A percentile compares a stretch with the other conserved stretches of the same genome.
These are phyloP conservation scores for Lachancea lanzarotensis DNA, from an alignment of 805 yeast species.

Conservation along the genomic window DNA sequence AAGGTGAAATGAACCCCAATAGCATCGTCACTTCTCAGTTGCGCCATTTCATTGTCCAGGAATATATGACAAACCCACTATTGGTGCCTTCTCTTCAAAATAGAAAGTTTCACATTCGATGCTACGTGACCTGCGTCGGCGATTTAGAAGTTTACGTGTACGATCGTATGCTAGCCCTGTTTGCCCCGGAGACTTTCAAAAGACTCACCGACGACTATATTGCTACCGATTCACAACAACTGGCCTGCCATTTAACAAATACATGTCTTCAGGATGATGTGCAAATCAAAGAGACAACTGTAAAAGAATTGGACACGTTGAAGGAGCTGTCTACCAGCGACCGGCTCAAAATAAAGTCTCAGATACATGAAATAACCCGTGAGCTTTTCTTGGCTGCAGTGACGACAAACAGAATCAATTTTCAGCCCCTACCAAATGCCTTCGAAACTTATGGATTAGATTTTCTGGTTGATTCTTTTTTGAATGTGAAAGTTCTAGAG, in stretches of 20 bases:
- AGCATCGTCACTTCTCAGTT: constrained; percentile 81
- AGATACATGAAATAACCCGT: constrained; percentile 53
- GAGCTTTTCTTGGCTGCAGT: constrained; percentile 80
- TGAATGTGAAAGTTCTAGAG: constrained; percentile 61
- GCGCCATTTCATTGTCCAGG: constrained; percentile 87
- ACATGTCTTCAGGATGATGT: constrained; percentile 75
- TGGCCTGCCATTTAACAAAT: constrained; percentile 83
- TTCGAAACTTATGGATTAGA: constrained; percentile 88
- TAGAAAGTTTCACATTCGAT: constrained; percentile 83
- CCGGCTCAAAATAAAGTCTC: constrained; percentile 40
- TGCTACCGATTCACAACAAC: constrained; percentile 34
- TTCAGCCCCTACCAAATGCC: constrained; percentile 74
- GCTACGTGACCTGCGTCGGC: constrained; percentile 73
- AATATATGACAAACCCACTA: constrained; percentile 65
- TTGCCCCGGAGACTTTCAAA: constrained; percentile 53
- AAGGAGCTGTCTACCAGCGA: constrained; percentile 35
- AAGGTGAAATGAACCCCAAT: constrained; percentile 39
- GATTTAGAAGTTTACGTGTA: constrained; percentile 73
- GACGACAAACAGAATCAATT: constrained; percentile 74
- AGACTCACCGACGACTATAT: constrained; percentile 28
- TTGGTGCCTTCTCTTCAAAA: constrained; percentile 51
- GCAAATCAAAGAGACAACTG: constrained; percentile 26
- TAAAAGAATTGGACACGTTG: constrained; percentile 1
- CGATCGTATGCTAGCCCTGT: constrained; percentile 71
- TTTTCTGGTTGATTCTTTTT: constrained; percentile 59